Conservation (phyloP, 176 grass and related monocot species). For the Eremochloa ophiuroides region DNA sequence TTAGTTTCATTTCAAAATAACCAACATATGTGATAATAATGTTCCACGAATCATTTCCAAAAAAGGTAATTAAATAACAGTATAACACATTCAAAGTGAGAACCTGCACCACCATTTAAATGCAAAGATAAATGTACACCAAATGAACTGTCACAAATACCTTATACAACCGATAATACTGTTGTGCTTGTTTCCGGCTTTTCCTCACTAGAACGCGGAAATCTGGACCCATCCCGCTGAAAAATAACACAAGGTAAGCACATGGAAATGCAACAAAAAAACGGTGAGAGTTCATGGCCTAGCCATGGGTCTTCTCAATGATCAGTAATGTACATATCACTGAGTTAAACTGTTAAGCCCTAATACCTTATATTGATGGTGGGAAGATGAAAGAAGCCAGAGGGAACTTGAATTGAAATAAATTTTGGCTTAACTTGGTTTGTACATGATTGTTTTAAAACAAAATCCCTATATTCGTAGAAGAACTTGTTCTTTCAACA, state of each 20-base stretch:
- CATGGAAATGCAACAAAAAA: background rate
- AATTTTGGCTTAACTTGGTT: background rate
- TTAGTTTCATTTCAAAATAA: background rate
- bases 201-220: constrained; percentile 79
- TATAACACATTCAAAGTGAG: background rate
- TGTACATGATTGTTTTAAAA: background rate
- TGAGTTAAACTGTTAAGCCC: background rate
- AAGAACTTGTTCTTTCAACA: background rate
- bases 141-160: constrained; percentile 28
- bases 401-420: background rate
- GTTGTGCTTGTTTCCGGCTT: constrained; percentile 74
- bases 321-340: background rate
- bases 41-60: background rate
- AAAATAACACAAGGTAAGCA: constrained; percentile 20
- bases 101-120: background rate
- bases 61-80: background rate
- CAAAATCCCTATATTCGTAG: background rate
- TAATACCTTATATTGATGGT: background rate
- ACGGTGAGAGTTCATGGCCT: background rate
- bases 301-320: background rate
- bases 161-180: constrained; percentile 86
- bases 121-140: background rate
- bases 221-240: constrained; percentile 92
- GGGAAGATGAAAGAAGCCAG: background rate
- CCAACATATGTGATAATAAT: background rate